These are phyloP conservation scores for Ganoderma boninense DNA, from an alignment of 1,284 basidiomycete species.

Conservation along the genomic window DNA sequence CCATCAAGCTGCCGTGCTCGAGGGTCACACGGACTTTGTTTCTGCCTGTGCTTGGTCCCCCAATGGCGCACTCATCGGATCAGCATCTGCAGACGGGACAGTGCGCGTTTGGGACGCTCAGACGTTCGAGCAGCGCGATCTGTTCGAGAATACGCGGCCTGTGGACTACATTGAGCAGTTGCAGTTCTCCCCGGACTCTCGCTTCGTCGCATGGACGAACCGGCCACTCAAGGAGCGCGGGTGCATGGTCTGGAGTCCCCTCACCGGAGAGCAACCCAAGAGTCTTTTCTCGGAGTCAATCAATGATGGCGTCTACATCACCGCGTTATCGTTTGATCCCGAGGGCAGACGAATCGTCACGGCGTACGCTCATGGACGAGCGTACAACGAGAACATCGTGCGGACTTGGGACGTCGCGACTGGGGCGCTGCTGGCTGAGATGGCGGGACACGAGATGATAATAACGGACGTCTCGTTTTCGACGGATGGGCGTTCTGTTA, in stretches of 20 bases:
- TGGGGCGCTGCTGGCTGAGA: not conserved
- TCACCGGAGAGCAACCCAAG: not conserved
- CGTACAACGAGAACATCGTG: not conserved
- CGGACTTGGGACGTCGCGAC: not conserved
- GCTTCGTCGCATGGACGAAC: not conserved
- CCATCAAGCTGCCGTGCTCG: not conserved
- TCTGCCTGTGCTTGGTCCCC: conserved; percentile 3
- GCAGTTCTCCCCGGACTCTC: not conserved
- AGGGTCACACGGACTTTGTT: not conserved
- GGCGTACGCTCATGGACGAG: not conserved
- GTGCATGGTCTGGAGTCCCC: not conserved
- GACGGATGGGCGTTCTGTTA: not conserved
- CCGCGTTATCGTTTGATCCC: not conserved
- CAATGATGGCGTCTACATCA: not conserved
- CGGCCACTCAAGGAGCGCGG: not conserved
- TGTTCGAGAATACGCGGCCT: not conserved
- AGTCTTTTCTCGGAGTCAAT: not conserved
- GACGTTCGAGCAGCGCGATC: conserved; percentile 3
- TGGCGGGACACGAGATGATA: not conserved
- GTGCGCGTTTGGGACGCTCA: conserved; percentile 6
- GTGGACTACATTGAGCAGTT: not conserved
- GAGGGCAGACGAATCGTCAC: not conserved
- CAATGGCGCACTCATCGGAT: not conserved
- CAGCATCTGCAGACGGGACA: conserved; percentile 2
- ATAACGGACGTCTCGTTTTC: not conserved